A percentile compares a stretch with the other conserved stretches of the same genome.
These are phyloP conservation scores for Nitzschia sp. DNA, from an alignment of 108 stramenopile genomes.

Conservation along the genomic window DNA sequence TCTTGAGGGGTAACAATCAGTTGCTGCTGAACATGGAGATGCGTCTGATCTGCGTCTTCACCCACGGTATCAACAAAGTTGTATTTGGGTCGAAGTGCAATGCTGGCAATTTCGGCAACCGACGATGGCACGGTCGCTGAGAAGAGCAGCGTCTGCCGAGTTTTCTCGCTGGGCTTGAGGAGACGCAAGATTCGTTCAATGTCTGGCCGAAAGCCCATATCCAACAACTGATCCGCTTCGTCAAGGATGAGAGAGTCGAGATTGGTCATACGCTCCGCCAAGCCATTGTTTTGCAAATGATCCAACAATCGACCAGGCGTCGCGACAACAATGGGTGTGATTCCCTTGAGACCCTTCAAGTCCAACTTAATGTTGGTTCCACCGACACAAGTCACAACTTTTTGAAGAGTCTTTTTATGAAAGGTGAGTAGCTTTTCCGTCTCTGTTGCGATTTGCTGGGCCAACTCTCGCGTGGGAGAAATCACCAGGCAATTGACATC, in stretches of 20 bases:
- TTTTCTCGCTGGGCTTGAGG: conserved; percentile 46
- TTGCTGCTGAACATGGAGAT: conserved; percentile 53
- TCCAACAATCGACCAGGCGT: conserved; percentile 96
- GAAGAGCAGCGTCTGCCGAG: conserved; percentile 87
- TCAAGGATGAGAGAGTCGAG: conserved; percentile 39
- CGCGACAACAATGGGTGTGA: conserved; percentile 89
- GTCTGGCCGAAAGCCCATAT: conserved; percentile 93
- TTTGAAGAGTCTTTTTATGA: conserved; percentile 78
- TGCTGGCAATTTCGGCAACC: conserved; percentile 50
- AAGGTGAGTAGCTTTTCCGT: conserved; percentile 49
- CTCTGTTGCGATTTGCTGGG: conserved; percentile 82
- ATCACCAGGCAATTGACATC: conserved; percentile 79
- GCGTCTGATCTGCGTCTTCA: conserved; percentile 50
- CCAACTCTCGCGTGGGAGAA: conserved; percentile 92
- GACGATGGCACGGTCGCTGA: conserved; percentile 84
- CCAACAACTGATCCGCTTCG: conserved; percentile 78
- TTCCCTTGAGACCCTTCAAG: conserved; percentile 59
- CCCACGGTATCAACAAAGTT: conserved; percentile 60
- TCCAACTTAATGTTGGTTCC: conserved; percentile 92
- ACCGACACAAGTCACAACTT: conserved; percentile 75
- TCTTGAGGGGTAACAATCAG: conserved; percentile 35
- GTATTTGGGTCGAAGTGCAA: conserved; percentile 41
- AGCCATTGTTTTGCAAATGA: conserved; percentile 89
- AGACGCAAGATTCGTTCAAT: conserved; percentile 72
- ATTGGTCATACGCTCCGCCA: conserved; percentile 36